A percentile compares a stretch with the other conserved stretches of the same genome.
phyloP scores from a whole-genome alignment of 2,329 filamentous ascomycete genomes.

The Apiospora saccharicola region DNA sequence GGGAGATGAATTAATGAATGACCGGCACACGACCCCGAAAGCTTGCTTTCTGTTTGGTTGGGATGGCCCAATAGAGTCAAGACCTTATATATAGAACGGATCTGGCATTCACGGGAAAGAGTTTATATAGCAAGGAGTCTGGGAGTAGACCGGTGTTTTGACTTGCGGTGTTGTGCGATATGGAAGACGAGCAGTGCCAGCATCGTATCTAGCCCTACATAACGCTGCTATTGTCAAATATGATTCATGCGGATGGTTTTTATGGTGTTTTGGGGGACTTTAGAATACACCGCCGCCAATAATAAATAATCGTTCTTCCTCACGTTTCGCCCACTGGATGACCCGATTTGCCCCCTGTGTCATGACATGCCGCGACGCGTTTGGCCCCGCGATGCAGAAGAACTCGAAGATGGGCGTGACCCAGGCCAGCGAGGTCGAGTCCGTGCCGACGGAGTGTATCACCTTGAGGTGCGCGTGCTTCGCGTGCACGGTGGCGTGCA shows the following conservation, averaged over 20 bases:
- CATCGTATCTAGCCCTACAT: neutral
- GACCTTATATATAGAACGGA: neutral
- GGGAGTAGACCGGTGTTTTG: conserved; percentile 3
- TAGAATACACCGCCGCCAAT: conserved; percentile 92
- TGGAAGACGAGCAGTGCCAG: neutral
- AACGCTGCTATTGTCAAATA: neutral
- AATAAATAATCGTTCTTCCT: conserved; percentile 95
- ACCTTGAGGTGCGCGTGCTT: conserved; percentile 88
- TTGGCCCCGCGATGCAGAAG: conserved; percentile 90
- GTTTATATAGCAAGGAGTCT: conserved; percentile 6
- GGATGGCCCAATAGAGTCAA: neutral
- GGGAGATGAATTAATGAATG: neutral
- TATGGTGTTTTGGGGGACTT: conserved; percentile 24
- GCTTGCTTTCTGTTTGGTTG: neutral
- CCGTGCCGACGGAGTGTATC: conserved; percentile 78
- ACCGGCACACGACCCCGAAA: neutral
- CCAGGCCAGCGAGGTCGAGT: conserved; percentile 86
- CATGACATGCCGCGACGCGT: conserved; percentile 68
- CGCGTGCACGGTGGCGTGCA: conserved; percentile 86
- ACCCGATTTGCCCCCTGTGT: conserved; percentile 89
- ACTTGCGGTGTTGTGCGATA: neutral
- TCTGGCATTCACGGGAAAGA: neutral
- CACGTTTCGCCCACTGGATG: conserved; percentile 87
- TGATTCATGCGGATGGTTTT: neutral
- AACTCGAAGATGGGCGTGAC: conserved; percentile 90